Evolutionary conservation across 1,284 basidiomycete genomes (phyloP).

Genomic region (Puccinia horiana): DNA sequence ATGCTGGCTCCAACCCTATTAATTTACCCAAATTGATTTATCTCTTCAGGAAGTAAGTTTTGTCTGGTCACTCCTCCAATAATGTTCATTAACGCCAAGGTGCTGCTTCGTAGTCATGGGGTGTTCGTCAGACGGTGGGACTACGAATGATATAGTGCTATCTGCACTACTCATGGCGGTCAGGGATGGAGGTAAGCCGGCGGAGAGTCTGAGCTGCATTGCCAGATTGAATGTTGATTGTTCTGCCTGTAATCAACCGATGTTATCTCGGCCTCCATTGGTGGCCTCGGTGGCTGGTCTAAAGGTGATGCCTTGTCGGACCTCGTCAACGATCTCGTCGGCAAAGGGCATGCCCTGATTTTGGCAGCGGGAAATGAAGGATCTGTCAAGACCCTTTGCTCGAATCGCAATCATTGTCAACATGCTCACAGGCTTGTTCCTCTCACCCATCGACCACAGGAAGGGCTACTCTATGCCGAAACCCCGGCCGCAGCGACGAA

Average conservation of each 20-base stretch:
- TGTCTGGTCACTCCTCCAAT: background rate
- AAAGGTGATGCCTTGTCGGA: constrained; percentile 19
- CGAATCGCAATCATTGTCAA: background rate
- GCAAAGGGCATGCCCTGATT: background rate
- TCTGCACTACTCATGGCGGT: constrained; percentile 28
- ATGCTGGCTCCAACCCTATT: background rate
- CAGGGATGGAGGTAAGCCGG: constrained; percentile 29
- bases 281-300: constrained; percentile 35
- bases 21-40: background rate
- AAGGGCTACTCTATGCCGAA: constrained; percentile 9
- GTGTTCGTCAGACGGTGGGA: background rate
- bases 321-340: constrained; percentile 15
- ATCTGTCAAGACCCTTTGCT: background rate
- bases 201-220: background rate
- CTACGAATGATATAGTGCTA: constrained; percentile 26
- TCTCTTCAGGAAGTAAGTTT: constrained; percentile 14
- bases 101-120: constrained; percentile 7
- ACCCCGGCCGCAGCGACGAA: constrained; percentile 18
- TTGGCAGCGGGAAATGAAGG: constrained; percentile 48
- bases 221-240: background rate
- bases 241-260: constrained; percentile 25
- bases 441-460: background rate
- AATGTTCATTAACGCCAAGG: background rate
- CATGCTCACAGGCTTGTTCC: background rate
- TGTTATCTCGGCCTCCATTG: constrained; percentile 36